Percentiles rank a stretch among this genome's conserved stretches.
These are phyloP conservation scores for Auricularia cornea DNA, from an alignment of 768 basidiomycete species.

Conservation along the genomic window DNA sequence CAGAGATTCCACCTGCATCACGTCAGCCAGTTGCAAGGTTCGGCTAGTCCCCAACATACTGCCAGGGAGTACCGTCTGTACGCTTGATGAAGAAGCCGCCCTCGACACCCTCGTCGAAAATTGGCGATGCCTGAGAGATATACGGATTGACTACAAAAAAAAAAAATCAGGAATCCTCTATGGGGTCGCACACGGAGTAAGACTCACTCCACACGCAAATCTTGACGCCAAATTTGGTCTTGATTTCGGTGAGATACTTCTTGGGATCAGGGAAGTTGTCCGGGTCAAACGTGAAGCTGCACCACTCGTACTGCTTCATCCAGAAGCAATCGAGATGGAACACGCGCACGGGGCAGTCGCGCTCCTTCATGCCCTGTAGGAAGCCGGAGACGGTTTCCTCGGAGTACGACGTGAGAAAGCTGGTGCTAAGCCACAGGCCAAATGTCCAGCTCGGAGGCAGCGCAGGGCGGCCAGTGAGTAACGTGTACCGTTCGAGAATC, in stretches of 20 bases:
- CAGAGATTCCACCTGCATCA: conserved; percentile 67
- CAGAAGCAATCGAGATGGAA: conserved; percentile 68
- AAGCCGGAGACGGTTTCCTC: conserved; percentile 60
- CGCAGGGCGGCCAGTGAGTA: conserved; percentile 55
- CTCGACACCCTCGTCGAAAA: conserved; percentile 60
- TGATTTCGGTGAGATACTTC: conserved; percentile 49
- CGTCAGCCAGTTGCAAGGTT: conserved; percentile 8
- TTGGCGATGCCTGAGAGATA: conserved; percentile 58
- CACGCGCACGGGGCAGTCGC: conserved; percentile 55
- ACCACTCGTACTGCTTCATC: not conserved
- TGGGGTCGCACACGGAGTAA: not conserved
- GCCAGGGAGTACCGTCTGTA: conserved; percentile 44
- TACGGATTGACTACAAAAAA: conserved; percentile 48
- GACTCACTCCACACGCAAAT: conserved; percentile 62
- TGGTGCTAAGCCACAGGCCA: conserved; percentile 71
- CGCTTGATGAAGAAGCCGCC: conserved; percentile 67
- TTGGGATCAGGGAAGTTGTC: conserved; percentile 65
- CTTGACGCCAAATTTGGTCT: conserved; percentile 55
- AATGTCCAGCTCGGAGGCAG: conserved; percentile 67
- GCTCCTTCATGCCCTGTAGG: conserved; percentile 60
- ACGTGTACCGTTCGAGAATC: conserved; percentile 55
- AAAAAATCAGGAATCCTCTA: not conserved
- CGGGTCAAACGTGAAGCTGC: conserved; percentile 62
- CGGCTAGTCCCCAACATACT: conserved; percentile 7
- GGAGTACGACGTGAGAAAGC: conserved; percentile 55